Conservation (phyloP, 441 rosid species). For the Aleurites moluccanus region DNA sequence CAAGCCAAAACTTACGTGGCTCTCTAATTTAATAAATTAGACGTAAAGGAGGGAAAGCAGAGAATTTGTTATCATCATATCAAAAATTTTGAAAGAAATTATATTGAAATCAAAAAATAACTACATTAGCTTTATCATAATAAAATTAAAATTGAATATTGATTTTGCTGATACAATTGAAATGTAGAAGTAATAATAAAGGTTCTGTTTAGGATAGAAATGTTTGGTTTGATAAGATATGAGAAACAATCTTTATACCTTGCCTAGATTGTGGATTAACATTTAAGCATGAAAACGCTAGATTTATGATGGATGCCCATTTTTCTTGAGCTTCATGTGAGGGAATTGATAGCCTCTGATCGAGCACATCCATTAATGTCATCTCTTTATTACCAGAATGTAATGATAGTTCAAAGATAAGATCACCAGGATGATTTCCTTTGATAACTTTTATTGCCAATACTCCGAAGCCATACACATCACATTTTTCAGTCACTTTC, state of each 20-base stretch:
- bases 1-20: too few species aligned
- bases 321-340: slow-evolving; percentile 6
- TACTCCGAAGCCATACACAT: slow-evolving; percentile 45
- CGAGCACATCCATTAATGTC: slow-evolving; percentile 24
- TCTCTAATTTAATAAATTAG: too few species aligned
- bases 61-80: too few species aligned
- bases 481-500: slow-evolving; percentile 37
- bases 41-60: too few species aligned
- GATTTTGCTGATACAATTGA: too few species aligned
- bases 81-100: too few species aligned
- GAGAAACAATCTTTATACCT: neutral
- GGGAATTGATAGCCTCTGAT: slow-evolving; percentile 14
- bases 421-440: slow-evolving; percentile 37
- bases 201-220: neutral
- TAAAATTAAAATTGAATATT: too few species aligned
- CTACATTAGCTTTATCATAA: too few species aligned
- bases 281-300: slow-evolving; percentile 6
- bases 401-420: slow-evolving; percentile 11
- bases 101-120: too few species aligned
- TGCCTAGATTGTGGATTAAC: slow-evolving; percentile 1
- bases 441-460: slow-evolving; percentile 31
- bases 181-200: too few species aligned
- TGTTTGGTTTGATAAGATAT: neutral
- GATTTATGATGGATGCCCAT: neutral
- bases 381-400: neutral